Evolutionary conservation across 768 basidiomycete genomes (phyloP).

Genomic region (Tylopilus rubrobrunneus): DNA sequence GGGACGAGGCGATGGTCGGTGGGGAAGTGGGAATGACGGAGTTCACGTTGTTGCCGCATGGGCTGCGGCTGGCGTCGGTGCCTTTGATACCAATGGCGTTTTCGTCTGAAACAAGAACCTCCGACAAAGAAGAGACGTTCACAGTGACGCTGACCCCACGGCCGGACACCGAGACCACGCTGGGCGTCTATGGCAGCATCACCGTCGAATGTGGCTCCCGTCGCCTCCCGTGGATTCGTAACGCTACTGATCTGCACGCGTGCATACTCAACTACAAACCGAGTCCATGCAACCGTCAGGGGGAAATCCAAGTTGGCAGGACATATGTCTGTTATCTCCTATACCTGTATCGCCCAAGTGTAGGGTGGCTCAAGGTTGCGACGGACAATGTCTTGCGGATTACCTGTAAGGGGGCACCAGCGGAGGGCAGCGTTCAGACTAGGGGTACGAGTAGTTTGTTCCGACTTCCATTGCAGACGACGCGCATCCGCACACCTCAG

Average conservation of each 20-base stretch:
- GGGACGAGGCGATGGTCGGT: conserved; percentile 10
- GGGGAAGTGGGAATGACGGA: conserved; percentile 10
- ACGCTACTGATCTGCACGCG: conserved; percentile 13
- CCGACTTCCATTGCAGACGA: conserved; percentile 7
- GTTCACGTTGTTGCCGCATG: conserved; percentile 14
- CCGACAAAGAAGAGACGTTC: background rate
- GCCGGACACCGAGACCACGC: background rate
- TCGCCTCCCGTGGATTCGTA: conserved; percentile 12
- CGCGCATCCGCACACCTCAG: conserved; percentile 12
- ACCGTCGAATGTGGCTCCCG: conserved; percentile 15
- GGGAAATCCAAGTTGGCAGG: conserved; percentile 14
- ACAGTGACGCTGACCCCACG: conserved; percentile 12
- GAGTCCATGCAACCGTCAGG: background rate
- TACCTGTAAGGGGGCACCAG: conserved; percentile 5
- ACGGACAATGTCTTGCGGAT: conserved; percentile 23
- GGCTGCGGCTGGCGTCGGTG: conserved; percentile 16
- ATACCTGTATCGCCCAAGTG: conserved; percentile 1
- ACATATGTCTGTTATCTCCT: conserved; percentile 24
- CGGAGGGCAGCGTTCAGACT: background rate
- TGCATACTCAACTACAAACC: conserved; percentile 24
- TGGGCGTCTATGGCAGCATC: conserved; percentile 12
- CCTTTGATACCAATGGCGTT: conserved; percentile 20
- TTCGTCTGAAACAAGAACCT: background rate
- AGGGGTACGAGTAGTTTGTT: background rate
- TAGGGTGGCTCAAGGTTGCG: conserved; percentile 22